These are phyloP conservation scores for Malassezia dermatis DNA, from an alignment of 1,284 basidiomycete species.

Conservation along the genomic window DNA sequence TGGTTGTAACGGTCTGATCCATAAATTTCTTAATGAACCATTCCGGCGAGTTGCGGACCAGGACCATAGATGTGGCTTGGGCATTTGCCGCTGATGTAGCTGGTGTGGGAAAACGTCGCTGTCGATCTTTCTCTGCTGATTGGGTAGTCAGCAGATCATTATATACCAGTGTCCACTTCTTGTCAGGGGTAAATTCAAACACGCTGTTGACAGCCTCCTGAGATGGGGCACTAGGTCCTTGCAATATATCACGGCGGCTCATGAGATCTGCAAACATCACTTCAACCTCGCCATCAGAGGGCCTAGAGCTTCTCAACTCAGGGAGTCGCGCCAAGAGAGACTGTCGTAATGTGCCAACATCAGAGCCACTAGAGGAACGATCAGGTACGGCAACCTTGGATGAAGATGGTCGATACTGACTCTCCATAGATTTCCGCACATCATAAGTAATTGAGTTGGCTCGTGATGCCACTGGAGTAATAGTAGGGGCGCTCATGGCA, in stretches of 20 bases:
- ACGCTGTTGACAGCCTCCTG: conserved; percentile 40
- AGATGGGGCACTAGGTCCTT: conserved; percentile 34
- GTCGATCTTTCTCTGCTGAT: conserved; percentile 52
- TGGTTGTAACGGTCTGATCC: conserved; percentile 69
- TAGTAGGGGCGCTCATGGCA: conserved; percentile 5
- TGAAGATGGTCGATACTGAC: neutral
- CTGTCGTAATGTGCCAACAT: conserved; percentile 2
- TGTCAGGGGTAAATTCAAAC: conserved; percentile 53
- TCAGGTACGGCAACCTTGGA: neutral
- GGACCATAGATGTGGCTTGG: conserved; percentile 46
- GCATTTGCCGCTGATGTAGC: conserved; percentile 50
- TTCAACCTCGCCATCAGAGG: conserved; percentile 37
- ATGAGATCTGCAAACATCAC: conserved; percentile 46
- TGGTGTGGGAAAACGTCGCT: conserved; percentile 51
- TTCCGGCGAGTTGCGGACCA: conserved; percentile 48
- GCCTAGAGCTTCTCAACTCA: conserved; percentile 32
- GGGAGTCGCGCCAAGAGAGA: conserved; percentile 12
- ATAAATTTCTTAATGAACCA: conserved; percentile 78
- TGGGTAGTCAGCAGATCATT: conserved; percentile 71
- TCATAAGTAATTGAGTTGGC: neutral
- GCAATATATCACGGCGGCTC: conserved; percentile 43
- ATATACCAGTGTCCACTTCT: conserved; percentile 86
- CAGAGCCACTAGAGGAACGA: neutral
- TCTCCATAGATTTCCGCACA: neutral
- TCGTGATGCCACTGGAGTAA: neutral